A percentile compares a stretch with the other conserved stretches of the same genome.
phyloP scores from a whole-genome alignment of 768 basidiomycete genomes.

The Tephrocybe sp. region DNA sequence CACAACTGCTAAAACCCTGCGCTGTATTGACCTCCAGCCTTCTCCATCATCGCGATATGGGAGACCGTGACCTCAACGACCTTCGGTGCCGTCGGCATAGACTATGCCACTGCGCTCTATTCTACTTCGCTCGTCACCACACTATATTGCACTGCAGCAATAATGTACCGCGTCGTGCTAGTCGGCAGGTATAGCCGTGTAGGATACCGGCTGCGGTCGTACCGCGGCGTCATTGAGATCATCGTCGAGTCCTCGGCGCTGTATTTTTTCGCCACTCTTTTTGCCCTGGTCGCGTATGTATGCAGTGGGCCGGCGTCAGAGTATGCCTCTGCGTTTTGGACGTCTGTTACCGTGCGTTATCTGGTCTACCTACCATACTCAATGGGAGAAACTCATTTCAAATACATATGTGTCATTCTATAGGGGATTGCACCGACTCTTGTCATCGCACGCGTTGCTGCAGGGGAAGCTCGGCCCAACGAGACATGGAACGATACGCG shows the following conservation, averaged over 20 bases:
- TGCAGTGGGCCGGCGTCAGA: conserved; percentile 15
- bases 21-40: conserved; percentile 6
- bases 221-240: conserved; percentile 16
- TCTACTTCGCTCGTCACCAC: conserved; percentile 16
- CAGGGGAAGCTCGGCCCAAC: conserved; percentile 12
- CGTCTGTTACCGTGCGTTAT: conserved; percentile 12
- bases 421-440: conserved; percentile 18
- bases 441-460: conserved; percentile 15
- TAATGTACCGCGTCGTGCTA: conserved; percentile 12
- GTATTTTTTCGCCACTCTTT: conserved; percentile 17
- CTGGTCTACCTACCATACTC: background rate
- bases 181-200: conserved; percentile 1
- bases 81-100: conserved; percentile 13
- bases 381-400: background rate
- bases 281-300: conserved; percentile 13
- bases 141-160: conserved; percentile 14
- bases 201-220: conserved; percentile 8
- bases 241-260: conserved; percentile 15
- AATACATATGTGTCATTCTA: background rate
- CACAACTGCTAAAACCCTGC: background rate
- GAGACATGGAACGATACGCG: conserved; percentile 11
- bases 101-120: conserved; percentile 17
- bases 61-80: conserved; percentile 11
- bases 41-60: conserved; percentile 15
- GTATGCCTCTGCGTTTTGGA: conserved; percentile 18